phyloP scores from a whole-genome alignment of 305 asterid genomes.

The Lippia alba region DNA sequence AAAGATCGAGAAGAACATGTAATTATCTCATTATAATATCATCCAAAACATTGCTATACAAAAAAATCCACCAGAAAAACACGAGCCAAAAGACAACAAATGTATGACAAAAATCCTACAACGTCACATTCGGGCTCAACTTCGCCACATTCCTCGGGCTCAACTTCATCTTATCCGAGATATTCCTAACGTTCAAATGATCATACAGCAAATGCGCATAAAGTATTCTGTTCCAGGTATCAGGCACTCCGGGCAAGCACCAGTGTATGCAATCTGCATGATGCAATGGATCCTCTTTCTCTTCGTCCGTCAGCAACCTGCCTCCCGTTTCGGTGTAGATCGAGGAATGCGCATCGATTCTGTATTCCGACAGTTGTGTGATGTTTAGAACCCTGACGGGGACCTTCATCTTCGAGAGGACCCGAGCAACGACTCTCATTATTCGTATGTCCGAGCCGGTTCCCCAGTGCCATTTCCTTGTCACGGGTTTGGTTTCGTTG shows the following conservation, averaged over 20 bases:
- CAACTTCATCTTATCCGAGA: background rate
- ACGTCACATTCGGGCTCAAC: slow-evolving; percentile 33
- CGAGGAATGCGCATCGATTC: slow-evolving; percentile 85
- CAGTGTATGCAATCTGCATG: slow-evolving; percentile 95
- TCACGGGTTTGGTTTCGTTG: slow-evolving; percentile 83
- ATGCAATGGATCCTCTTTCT: slow-evolving; percentile 73
- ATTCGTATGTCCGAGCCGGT: slow-evolving; percentile 71
- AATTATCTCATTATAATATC: no score
- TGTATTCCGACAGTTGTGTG: slow-evolving; percentile 82
- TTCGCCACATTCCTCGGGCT: slow-evolving; percentile 26
- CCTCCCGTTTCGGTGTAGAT: slow-evolving; percentile 78
- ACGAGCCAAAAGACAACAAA: background rate
- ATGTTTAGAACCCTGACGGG: slow-evolving; percentile 77
- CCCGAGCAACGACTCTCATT: slow-evolving; percentile 60
- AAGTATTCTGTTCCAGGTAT: slow-evolving; percentile 85
- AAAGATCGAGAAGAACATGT: no score
- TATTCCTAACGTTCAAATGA: background rate
- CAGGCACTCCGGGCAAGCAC: slow-evolving; percentile 98
- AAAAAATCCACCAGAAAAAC: background rate
- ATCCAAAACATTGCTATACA: background rate
- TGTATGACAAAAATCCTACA: slow-evolving; percentile 20
- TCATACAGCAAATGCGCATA: slow-evolving; percentile 61
- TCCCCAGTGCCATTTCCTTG: slow-evolving; percentile 74
- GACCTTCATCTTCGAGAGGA: slow-evolving; percentile 62
- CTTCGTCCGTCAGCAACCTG: slow-evolving; percentile 62